Conservation (phyloP, 208 protist genomes). For the Crithidia sp. region DNA sequence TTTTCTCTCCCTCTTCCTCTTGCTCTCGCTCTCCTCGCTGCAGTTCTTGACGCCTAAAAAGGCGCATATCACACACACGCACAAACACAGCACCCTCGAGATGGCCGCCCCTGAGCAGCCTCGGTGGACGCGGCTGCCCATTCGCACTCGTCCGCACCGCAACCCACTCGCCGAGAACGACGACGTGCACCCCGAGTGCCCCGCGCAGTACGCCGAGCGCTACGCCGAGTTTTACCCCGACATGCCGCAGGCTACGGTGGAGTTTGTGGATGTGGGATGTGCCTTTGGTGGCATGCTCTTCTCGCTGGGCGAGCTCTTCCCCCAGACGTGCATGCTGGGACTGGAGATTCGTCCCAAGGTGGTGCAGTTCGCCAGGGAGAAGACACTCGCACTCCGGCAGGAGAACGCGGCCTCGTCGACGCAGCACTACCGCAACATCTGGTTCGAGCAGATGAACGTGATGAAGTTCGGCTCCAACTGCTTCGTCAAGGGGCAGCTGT, state of each 20-base stretch:
- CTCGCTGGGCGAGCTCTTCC: constrained; percentile 89
- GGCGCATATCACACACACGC: too few relatives aligned
- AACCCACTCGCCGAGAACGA: constrained; percentile 94
- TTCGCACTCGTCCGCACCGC: constrained; percentile 90
- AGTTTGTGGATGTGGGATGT: constrained; percentile 97
- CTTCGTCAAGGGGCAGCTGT: constrained; percentile 96
- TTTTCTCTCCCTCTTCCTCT: too few relatives aligned
- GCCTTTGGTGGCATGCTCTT: constrained; percentile 97
- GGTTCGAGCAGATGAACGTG: constrained; percentile 96
- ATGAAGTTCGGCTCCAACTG: constrained; percentile 99
- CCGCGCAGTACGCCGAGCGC: constrained; percentile 59
- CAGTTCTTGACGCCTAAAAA: too few relatives aligned
- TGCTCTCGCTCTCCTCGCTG: too few relatives aligned
- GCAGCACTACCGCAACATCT: constrained; percentile 94
- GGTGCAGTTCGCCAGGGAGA: constrained; percentile 91
- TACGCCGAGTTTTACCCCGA: constrained; percentile 47
- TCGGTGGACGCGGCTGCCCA: constrained; percentile 88
- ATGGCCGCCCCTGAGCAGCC: constrained; percentile 38
- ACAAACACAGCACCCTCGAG: too few relatives aligned
- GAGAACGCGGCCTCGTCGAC: constrained; percentile 62
- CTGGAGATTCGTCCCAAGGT: constrained; percentile 98
- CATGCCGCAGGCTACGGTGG: constrained; percentile 48
- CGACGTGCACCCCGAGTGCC: constrained; percentile 82
- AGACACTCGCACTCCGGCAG: constrained; percentile 55
- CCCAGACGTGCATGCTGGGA: constrained; percentile 93